phyloP scores from a whole-genome alignment of 1,284 basidiomycete genomes.

The Rhodofomes roseus region DNA sequence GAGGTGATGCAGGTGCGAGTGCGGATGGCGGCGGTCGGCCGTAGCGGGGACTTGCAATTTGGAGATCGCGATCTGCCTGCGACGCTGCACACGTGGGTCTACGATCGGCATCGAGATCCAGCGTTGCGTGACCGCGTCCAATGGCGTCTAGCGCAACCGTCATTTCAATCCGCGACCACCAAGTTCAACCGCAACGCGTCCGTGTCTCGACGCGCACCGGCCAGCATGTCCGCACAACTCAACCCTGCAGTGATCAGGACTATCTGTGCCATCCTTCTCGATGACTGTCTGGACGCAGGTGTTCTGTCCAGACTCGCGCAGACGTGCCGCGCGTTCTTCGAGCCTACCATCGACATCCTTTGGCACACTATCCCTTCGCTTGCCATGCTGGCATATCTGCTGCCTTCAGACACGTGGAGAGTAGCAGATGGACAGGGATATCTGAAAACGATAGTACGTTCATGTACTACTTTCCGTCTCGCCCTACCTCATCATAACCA shows the following conservation, averaged over 20 bases:
- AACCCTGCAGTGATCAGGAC: not conserved
- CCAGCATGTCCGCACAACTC: not conserved
- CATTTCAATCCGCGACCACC: not conserved
- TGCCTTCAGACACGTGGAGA: slow-evolving; percentile 2
- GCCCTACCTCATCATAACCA: not conserved
- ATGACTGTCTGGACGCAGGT: not conserved
- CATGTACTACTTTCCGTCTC: not conserved
- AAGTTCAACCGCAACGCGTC: not conserved
- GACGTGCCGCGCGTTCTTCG: slow-evolving; percentile 1
- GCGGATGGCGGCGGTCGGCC: too few relatives aligned
- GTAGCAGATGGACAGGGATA: not conserved
- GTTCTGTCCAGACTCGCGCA: not conserved
- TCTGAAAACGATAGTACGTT: not conserved
- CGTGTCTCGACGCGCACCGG: too few relatives aligned
- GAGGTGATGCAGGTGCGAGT: too few relatives aligned
- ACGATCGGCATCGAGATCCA: not conserved
- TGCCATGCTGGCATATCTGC: not conserved
- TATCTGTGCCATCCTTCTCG: not conserved
- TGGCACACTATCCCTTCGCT: slow-evolving; percentile 1
- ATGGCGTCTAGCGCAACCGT: not conserved
- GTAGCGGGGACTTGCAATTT: not conserved
- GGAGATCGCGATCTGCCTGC: not conserved
- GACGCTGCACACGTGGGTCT: not conserved
- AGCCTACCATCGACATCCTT: not conserved
- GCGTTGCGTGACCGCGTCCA: not conserved